These are phyloP conservation scores for Nakaseomyces bracarensis DNA, from an alignment of 1,139 yeast species.

Conservation along the genomic window DNA sequence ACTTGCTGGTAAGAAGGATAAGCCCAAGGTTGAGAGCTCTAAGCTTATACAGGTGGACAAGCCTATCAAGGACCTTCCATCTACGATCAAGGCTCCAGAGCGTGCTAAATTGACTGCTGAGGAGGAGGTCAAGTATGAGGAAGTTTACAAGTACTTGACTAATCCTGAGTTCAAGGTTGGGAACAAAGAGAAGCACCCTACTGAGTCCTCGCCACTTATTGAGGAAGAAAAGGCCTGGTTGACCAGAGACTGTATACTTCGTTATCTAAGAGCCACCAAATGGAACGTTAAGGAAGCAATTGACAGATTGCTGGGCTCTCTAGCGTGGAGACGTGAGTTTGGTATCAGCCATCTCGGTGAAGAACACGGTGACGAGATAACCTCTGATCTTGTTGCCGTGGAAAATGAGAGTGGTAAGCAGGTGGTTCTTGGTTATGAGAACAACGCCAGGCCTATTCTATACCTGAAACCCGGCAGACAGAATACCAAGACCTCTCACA, in stretches of 20 bases:
- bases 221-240: conserved; percentile 80
- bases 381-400: conserved; percentile 52
- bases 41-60: conserved; percentile 25
- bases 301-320: conserved; percentile 61
- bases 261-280: conserved; percentile 86
- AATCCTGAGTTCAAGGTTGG: conserved; percentile 38
- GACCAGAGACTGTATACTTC: conserved; percentile 75
- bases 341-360: conserved; percentile 58
- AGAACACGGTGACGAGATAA: conserved; percentile 40
- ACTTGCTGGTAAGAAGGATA: conserved; percentile 28
- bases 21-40: conserved; percentile 14
- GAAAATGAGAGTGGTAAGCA: conserved; percentile 88
- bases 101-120: conserved; percentile 42
- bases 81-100: conserved; percentile 43
- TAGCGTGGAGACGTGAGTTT: conserved; percentile 88
- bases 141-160: conserved; percentile 53
- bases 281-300: conserved; percentile 72
- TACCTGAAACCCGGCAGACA: conserved; percentile 89
- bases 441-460: conserved; percentile 80
- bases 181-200: conserved; percentile 32
- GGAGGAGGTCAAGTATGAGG: conserved; percentile 48
- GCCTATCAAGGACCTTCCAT: conserved; percentile 50
- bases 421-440: conserved; percentile 80
- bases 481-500: conserved; percentile 75
- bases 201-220: conserved; percentile 34